Evolutionary conservation across 1,284 basidiomycete genomes (phyloP), one percentile per base, ranked within the genome.

Genomic region (Cryptococcus sp.): DNA sequence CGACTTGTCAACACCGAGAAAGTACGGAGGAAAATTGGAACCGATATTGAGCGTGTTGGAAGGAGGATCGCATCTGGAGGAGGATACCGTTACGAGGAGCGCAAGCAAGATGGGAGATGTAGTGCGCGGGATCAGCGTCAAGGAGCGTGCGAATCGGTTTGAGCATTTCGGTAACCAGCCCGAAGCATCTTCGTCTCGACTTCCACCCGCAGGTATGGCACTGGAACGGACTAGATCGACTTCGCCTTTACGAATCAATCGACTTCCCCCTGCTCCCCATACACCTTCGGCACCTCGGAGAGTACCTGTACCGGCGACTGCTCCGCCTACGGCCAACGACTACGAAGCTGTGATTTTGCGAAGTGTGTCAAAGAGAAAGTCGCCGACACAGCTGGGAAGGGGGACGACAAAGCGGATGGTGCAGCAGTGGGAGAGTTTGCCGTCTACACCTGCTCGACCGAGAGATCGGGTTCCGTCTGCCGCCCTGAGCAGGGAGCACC

Each of bases 361-460:
- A 21, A 24, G 40, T 14, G 43, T 16, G n/a, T 40, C 54, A 25
- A 31, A 44, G 31, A 24, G 45, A 38, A 18, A 26, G 9, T 39
- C 45, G 5, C 37, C 50, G 4, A 25, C 43, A 18, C 5, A 45
- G 24, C 25, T 56, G 25, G 42, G 36, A 16, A 22, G 51, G 34
- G 63, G 66, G 11, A 62, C 65, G 6, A 58, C 68, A 3, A 57
- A 56, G 40, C 50, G 50, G 34, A 62, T 69, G 64, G 64, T 71
- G 26, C 58, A 61, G 48, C 57, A 65, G 47, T 71, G 68, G 68
- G 68, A 71, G 52, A 59, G 52, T 50, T 21, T 52, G 22, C 57
- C 57, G 0, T 12, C 37, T 12, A 41, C 58, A 10, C 41, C 50
- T 12, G 47, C 43, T 22, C 42, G 42, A 3, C 11, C 32, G 32